Percentiles rank a stretch among this genome's conserved stretches.
These are phyloP conservation scores for Trichoderma parareesei DNA, from an alignment of 495 filamentous ascomycete genomes.

Conservation along the genomic window DNA sequence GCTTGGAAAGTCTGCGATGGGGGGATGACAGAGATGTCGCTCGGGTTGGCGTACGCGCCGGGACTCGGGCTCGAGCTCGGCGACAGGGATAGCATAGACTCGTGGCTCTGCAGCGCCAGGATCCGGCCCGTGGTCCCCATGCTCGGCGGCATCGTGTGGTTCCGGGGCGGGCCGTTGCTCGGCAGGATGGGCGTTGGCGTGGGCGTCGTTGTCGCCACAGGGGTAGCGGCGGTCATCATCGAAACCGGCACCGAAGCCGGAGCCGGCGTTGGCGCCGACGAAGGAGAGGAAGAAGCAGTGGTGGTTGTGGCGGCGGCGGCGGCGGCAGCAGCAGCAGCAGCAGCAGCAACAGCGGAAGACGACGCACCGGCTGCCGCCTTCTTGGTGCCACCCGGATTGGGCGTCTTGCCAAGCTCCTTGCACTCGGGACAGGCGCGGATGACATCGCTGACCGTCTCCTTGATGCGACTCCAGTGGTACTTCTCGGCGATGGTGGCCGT, in stretches of 20 bases:
- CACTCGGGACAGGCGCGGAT: conserved; percentile 89
- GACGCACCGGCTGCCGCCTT: conserved; percentile 11
- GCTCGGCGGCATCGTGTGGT: conserved; percentile 6
- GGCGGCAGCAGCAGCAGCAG: no score
- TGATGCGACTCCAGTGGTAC: conserved; percentile 98
- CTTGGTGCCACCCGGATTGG: conserved; percentile 12
- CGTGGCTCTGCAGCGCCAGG: conserved; percentile 23
- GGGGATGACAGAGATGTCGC: conserved; percentile 26
- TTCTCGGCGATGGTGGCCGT: conserved; percentile 88
- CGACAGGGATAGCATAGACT: conserved; percentile 19
- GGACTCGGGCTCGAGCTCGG: conserved; percentile 18
- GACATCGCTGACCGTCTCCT: conserved; percentile 90
- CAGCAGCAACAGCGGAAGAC: background rate
- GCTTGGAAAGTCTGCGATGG: conserved; percentile 11
- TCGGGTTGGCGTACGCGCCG: conserved; percentile 26
- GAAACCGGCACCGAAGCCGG: background rate
- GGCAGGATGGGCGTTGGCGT: conserved; percentile 16
- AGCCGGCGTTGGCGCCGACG: no score
- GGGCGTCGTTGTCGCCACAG: conserved; percentile 15
- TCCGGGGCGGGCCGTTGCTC: conserved; percentile 17
- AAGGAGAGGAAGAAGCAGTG: no score
- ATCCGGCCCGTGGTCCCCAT: conserved; percentile 15
- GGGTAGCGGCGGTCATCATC: background rate
- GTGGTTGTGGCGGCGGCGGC: no score
- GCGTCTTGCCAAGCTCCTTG: conserved; percentile 65